phyloP scores from a whole-genome alignment of 805 yeast genomes.

The Cyberlindnera mycetangii region DNA sequence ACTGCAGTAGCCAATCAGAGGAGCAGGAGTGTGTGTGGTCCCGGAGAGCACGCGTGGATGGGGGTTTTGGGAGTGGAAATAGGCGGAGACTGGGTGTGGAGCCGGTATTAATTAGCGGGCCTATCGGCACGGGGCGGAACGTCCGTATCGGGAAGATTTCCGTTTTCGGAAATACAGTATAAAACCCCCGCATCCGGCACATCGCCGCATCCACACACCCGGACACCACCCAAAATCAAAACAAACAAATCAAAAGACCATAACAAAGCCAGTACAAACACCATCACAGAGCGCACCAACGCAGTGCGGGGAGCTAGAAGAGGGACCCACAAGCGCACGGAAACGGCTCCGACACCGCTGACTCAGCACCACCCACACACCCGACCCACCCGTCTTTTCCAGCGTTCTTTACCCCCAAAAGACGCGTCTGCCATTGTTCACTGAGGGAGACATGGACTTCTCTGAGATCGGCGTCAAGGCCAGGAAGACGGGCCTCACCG shows the following conservation, averaged over 20 bases:
- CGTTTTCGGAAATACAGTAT: neutral
- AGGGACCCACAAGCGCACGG: too few relatives aligned
- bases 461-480: slow-evolving; percentile 55
- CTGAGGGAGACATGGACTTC: slow-evolving; percentile 32
- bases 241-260: slow-evolving; percentile 2
- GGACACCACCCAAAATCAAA: slow-evolving; percentile 6
- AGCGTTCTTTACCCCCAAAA: neutral
- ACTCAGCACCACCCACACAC: neutral
- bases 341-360: too few relatives aligned
- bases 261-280: too few relatives aligned
- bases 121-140: too few relatives aligned
- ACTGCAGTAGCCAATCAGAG: too few relatives aligned
- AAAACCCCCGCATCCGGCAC: neutral
- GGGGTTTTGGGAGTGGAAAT: too few relatives aligned
- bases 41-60: too few relatives aligned
- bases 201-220: slow-evolving; percentile 7
- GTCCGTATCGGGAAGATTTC: neutral
- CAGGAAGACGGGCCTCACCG: slow-evolving; percentile 62
- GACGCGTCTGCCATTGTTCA: neutral
- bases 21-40: too few relatives aligned
- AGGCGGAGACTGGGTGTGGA: too few relatives aligned
- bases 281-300: too few relatives aligned
- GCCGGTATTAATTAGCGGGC: too few relatives aligned
- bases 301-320: too few relatives aligned
- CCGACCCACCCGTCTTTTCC: neutral